phyloP scores from a whole-genome alignment of 495 filamentous ascomycete genomes.

The Lasiosphaeria ovina region DNA sequence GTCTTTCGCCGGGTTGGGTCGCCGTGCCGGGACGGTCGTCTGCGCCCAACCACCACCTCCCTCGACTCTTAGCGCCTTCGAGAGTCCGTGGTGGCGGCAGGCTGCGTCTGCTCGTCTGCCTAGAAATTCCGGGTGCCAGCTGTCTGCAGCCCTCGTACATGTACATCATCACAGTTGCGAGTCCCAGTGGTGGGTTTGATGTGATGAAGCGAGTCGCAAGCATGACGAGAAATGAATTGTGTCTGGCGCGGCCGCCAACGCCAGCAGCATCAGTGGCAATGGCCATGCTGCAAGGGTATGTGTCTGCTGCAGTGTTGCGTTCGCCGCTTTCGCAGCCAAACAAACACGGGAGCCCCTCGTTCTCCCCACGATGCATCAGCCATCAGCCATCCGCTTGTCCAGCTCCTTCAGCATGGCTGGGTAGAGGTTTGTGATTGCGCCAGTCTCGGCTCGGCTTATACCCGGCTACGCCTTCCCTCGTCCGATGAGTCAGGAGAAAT shows the following conservation, averaged over 20 bases:
- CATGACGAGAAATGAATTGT: slow-evolving; percentile 9
- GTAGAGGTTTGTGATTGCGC: no score
- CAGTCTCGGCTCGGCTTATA: no score
- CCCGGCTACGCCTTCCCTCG: no score
- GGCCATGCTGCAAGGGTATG: slow-evolving; percentile 2
- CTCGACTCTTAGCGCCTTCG: not conserved
- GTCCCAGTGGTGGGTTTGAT: slow-evolving; percentile 1
- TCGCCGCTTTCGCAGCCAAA: not conserved
- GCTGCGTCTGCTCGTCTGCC: not conserved
- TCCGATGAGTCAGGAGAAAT: no score
- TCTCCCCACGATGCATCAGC: not conserved
- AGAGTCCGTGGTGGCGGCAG: not conserved
- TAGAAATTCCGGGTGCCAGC: not conserved
- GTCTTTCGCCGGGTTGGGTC: not conserved
- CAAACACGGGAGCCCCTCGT: not conserved
- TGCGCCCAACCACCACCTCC: not conserved
- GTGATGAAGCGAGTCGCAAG: slow-evolving; percentile 3
- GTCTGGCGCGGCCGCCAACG: not conserved
- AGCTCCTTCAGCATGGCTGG: no score
- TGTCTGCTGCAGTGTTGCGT: not conserved
- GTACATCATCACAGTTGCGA: not conserved
- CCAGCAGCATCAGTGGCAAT: not conserved
- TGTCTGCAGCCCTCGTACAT: not conserved
- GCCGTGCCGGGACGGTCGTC: not conserved
- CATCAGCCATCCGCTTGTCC: not conserved